Evolutionary conservation across 768 basidiomycete genomes (phyloP), one percentile per base, ranked within the genome.

Genomic region (Mycena alexandri): DNA sequence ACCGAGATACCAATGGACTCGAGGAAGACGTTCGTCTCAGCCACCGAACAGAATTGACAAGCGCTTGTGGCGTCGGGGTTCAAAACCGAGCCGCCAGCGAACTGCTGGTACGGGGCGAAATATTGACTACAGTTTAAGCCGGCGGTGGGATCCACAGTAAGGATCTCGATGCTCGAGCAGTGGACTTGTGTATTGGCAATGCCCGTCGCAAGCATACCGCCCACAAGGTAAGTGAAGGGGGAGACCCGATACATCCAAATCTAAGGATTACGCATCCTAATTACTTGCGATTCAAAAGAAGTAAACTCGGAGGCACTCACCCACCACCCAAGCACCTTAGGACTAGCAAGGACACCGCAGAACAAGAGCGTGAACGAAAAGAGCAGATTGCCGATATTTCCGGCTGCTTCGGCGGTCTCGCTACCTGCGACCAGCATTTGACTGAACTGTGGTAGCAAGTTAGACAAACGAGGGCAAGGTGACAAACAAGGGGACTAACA

Each of bases 1-100:
- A 78, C 79, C 34, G 91, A 89, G 67, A 89, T 89, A 77, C 90
- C 89, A 57, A 71, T 78, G 0, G 51, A 48, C 25, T 65, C 74
- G 41, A 92, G 77, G 80, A 86, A 93, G 46, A 83, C 75, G 74
- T 93, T 89, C 0, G 90, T 88, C 0, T 83, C 84, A n/a, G 80
- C 74, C 42, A 83, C 80, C 4, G 87, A 76, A 73, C 93, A 95
- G 76, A 86, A 90, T 22, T 80, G 64, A 74, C 91, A 93, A 48
- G 73, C 76, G n/a, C 76, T 63, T 0, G 85, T 84, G 5, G 89
- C 86, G n/a, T 83, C 75, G 1, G 86, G 82, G 69, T 91, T 85
- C 24, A 80, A 71, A 33, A 93, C 75, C 68, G 89, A 89, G 11
- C 91, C 90, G 0, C 90, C 87, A 6, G 82, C 79, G 1, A 69